Percentiles rank a stretch among this genome's conserved stretches.
Evolutionary conservation across 306 rosid species (phyloP).

Genomic region (Pueraria montana): DNA sequence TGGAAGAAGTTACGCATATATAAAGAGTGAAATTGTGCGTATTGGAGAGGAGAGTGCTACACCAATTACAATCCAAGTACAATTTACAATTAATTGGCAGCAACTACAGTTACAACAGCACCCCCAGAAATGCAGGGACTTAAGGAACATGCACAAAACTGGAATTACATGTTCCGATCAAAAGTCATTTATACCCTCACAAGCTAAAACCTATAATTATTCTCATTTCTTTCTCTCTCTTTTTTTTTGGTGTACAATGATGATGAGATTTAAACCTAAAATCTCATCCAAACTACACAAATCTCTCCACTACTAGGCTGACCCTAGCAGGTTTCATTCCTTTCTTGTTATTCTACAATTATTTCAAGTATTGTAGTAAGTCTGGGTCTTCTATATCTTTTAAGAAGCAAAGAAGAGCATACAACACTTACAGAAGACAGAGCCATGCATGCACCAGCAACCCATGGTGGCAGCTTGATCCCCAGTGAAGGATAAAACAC

Average conservation of each 20-base stretch:
- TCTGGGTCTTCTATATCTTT: constrained; percentile 86
- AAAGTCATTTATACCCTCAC: constrained; percentile 44
- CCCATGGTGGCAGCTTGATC: constrained; percentile 93
- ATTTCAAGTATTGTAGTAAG: constrained; percentile 86
- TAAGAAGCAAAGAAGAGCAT: constrained; percentile 88
- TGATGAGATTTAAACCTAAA: too few species aligned
- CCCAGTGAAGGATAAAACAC: constrained; percentile 77
- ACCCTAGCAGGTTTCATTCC: not conserved
- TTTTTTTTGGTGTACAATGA: too few species aligned
- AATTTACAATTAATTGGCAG: constrained; percentile 55
- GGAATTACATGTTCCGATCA: constrained; percentile 37
- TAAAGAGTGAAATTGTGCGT: not conserved
- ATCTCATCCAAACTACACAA: too few species aligned
- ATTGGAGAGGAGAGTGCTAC: not conserved
- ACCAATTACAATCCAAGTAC: constrained; percentile 41
- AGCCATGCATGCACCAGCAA: constrained; percentile 99
- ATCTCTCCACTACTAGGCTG: too few species aligned
- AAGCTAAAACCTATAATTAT: constrained; percentile 39
- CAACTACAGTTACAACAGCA: constrained; percentile 47
- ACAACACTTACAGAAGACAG: constrained; percentile 93
- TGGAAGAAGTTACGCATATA: not conserved
- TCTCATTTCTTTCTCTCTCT: constrained; percentile 15
- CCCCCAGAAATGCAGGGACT: constrained; percentile 28
- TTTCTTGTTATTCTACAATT: constrained; percentile 72
- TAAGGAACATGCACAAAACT: constrained; percentile 52